Evolutionary conservation across 2,329 filamentous ascomycete genomes (phyloP).

Genomic region (Monascus ruber): DNA sequence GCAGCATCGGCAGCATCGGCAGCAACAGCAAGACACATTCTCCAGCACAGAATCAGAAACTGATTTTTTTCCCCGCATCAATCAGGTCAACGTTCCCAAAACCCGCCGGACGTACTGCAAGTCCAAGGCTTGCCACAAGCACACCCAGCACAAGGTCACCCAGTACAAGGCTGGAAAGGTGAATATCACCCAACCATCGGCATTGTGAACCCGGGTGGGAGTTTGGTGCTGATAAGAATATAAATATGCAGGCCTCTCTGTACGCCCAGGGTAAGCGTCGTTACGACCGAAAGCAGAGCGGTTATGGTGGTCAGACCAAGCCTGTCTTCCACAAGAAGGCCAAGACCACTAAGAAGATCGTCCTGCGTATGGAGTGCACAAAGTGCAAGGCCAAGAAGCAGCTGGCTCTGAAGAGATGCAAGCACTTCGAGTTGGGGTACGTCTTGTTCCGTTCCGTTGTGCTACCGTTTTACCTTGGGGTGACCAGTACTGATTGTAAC

Average conservation of each 20-base stretch:
- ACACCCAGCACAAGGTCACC: conserved; percentile 85
- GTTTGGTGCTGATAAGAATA: conserved; percentile 11
- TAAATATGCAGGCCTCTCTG: conserved; percentile 57
- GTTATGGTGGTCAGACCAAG: conserved; percentile 99
- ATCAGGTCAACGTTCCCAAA: conserved; percentile 94
- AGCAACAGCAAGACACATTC: neutral
- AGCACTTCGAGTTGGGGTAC: conserved; percentile 99
- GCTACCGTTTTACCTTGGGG: too few species aligned
- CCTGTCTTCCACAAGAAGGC: conserved; percentile 99
- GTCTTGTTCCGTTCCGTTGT: conserved; percentile 27
- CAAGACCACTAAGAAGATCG: conserved; percentile 99
- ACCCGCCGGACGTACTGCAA: conserved; percentile 97
- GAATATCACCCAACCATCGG: conserved; percentile 18
- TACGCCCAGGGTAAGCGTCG: conserved; percentile 99
- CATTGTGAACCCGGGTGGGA: conserved; percentile 6
- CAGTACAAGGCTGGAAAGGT: conserved; percentile 97
- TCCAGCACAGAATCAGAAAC: conserved; percentile 12
- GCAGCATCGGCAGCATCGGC: neutral
- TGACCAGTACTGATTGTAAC: conserved; percentile 32
- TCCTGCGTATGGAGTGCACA: conserved; percentile 95
- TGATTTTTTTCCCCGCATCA: conserved; percentile 7
- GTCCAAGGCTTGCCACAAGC: conserved; percentile 87
- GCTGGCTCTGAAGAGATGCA: conserved; percentile 98
- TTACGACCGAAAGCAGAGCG: conserved; percentile 98
- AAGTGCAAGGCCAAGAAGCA: conserved; percentile 97